These are phyloP conservation scores for Glaciozyma antarctica DNA, from an alignment of 768 basidiomycete genomes.

Conservation along the genomic window DNA sequence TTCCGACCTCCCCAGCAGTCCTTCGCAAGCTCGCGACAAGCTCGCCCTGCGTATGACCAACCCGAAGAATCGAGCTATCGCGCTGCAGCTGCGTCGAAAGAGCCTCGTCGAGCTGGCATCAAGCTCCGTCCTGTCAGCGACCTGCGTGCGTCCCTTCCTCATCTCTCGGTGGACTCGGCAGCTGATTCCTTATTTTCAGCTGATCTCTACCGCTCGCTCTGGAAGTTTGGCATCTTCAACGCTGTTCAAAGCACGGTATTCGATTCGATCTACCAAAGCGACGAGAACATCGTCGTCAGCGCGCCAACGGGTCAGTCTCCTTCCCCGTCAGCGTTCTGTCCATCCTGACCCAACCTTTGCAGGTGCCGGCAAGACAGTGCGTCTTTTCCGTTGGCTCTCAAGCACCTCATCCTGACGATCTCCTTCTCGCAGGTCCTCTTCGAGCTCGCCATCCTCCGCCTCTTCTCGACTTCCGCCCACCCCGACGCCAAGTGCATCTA, in stretches of 20 bases:
- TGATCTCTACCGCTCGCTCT: slow-evolving; percentile 66
- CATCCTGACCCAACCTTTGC: neutral
- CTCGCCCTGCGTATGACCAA: too few species aligned
- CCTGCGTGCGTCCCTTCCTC: slow-evolving; percentile 6
- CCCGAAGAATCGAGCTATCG: neutral
- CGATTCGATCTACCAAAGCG: slow-evolving; percentile 43
- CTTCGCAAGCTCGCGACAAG: too few species aligned
- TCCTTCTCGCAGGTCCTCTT: slow-evolving; percentile 54
- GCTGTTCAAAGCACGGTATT: slow-evolving; percentile 79
- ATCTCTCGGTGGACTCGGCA: too few species aligned
- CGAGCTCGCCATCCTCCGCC: slow-evolving; percentile 74
- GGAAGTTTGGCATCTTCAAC: slow-evolving; percentile 87
- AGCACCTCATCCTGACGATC: too few species aligned
- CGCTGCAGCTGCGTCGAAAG: neutral
- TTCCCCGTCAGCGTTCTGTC: neutral
- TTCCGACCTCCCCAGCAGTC: too few species aligned
- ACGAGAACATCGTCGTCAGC: slow-evolving; percentile 41
- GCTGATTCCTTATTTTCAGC: slow-evolving; percentile 44
- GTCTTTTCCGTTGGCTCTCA: neutral
- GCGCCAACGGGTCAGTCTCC: slow-evolving; percentile 61
- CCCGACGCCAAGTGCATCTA: slow-evolving; percentile 63
- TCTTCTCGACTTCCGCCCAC: slow-evolving; percentile 45
- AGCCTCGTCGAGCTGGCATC: neutral
- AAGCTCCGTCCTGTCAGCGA: slow-evolving; percentile 18
- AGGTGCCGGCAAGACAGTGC: slow-evolving; percentile 73